Base-by-base conservation (phyloP, 768 basidiomycete genomes). In the Mrakia blollopis region DNA sequence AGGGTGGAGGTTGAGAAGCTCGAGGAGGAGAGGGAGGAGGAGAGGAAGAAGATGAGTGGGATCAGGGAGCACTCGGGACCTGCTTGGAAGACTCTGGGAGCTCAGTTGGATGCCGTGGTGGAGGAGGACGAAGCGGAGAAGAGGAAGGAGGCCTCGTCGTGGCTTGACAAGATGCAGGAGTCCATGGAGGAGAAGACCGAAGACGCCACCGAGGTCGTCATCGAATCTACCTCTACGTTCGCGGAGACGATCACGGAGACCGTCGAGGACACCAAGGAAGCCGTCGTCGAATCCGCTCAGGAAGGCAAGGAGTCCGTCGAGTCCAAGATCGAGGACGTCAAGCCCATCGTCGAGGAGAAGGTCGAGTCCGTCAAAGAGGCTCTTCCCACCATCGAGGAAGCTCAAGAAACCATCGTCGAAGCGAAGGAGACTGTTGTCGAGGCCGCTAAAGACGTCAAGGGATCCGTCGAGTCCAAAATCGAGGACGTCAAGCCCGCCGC, bases 361-460 rank as follows among this genome's bases (percentile, higher is more conserved):
- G 70, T 41, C 25, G 32, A 63, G 62, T 0, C 32, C 32, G 62
- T 63, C 30, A 32, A 63, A 32, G 62, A 63, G 10, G 18, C 30
- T 50, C 47, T 71, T 35, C 47, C 70, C 70, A 50, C 68, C 30
- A 2, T 47, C 68, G 44, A n/a, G n/a, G n/a, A n/a, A n/a, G n/a
- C n/a, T 30, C 44, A 21, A 41, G 32, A 70, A 41, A 13, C n/a
- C n/a, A 44, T 32, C 23, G 11, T 10, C 5, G 68, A 72, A 1
- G 9, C 52, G 50, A 72, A 72, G 50, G 50, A 72, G 3, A 28
- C 70, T 21, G 70, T 47, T 28, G 10, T 57, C 21, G 70, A 72
- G 47, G 23, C 30, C 32, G 63, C 63, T 32, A 32, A 65, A 35
- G 21, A 68, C 37, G 18, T 68, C 65, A 68, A 68, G 65, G 39